Evolutionary conservation across 805 yeast species (phyloP).

Genomic region (Saccharomycopsis oosterbeekiorum): DNA sequence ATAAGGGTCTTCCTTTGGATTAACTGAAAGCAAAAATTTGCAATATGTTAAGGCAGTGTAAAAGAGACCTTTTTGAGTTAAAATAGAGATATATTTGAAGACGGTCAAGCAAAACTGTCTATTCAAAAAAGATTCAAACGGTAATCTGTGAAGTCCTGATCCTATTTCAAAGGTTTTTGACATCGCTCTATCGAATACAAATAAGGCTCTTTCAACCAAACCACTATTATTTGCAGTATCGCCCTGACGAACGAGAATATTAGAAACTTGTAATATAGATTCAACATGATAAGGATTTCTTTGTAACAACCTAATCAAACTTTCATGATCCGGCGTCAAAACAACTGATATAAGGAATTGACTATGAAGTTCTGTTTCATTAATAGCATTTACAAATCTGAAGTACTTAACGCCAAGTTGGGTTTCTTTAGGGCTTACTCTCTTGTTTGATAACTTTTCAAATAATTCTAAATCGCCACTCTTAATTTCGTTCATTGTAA

Average conservation of each 20-base stretch:
- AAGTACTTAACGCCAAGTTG: conserved; percentile 43
- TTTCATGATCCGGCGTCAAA: conserved; percentile 71
- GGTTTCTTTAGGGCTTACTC: conserved; percentile 27
- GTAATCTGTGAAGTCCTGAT: conserved; percentile 50
- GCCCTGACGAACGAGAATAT: conserved; percentile 67
- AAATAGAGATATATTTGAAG: conserved; percentile 58
- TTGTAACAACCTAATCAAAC: conserved; percentile 47
- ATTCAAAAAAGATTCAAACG: conserved; percentile 65
- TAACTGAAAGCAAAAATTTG: conserved; percentile 56
- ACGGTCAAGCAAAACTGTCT: conserved; percentile 67
- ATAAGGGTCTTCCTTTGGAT: conserved; percentile 73
- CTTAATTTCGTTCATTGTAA: conserved; percentile 43
- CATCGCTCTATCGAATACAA: conserved; percentile 69
- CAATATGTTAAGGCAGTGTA: conserved; percentile 70
- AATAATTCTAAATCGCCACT: conserved; percentile 28
- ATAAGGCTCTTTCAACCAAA: conserved; percentile 63
- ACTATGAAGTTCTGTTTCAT: conserved; percentile 30
- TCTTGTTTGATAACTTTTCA: conserved; percentile 33
- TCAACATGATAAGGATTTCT: conserved; percentile 66
- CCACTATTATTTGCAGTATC: conserved; percentile 66
- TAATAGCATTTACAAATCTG: conserved; percentile 34
- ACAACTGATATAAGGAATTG: conserved; percentile 57
- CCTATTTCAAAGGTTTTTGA: conserved; percentile 49
- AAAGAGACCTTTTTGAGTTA: conserved; percentile 71
- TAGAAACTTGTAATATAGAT: conserved; percentile 69